These are phyloP conservation scores for Chaetomium tenue DNA, from an alignment of 495 filamentous ascomycete species.

Conservation along the genomic window DNA sequence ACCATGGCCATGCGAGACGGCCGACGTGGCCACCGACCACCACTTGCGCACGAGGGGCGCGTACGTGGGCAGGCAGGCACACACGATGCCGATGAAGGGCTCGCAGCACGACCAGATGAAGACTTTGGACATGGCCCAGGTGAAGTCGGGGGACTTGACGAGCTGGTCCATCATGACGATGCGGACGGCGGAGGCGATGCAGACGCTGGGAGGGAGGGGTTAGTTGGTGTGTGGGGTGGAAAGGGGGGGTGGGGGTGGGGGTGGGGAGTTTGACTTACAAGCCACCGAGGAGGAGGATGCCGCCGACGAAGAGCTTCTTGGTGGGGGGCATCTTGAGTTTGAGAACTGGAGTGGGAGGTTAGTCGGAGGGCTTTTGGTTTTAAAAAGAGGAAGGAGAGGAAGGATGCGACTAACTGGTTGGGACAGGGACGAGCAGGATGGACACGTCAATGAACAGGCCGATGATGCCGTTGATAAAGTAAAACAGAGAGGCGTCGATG, in stretches of 20 bases:
- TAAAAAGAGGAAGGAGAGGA: too few species aligned
- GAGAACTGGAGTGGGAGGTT: conserved; percentile 24
- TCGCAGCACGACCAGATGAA: conserved; percentile 48
- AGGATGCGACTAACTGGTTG: conserved; percentile 26
- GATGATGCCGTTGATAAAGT: conserved; percentile 29
- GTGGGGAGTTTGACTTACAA: conserved; percentile 34
- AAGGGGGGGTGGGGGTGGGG: conserved; percentile 11
- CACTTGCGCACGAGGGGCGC: conserved; percentile 37
- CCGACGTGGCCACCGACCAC: neutral
- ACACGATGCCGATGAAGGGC: conserved; percentile 44
- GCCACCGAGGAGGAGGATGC: conserved; percentile 43
- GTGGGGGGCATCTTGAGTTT: conserved; percentile 37
- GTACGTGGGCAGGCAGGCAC: conserved; percentile 45
- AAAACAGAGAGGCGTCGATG: conserved; percentile 29
- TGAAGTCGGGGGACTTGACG: conserved; percentile 37
- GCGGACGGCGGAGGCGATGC: conserved; percentile 44
- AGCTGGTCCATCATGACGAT: conserved; percentile 41
- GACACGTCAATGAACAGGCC: conserved; percentile 44
- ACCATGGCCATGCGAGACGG: too few species aligned
- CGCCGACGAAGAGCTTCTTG: conserved; percentile 44
- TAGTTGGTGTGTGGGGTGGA: neutral
- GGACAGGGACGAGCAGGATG: conserved; percentile 45
- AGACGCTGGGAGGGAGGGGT: conserved; percentile 26
- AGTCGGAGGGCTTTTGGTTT: neutral
- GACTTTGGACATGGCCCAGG: conserved; percentile 42